phyloP scores from a whole-genome alignment of 1,284 basidiomycete genomes.

The Neonothopanus nambi region DNA sequence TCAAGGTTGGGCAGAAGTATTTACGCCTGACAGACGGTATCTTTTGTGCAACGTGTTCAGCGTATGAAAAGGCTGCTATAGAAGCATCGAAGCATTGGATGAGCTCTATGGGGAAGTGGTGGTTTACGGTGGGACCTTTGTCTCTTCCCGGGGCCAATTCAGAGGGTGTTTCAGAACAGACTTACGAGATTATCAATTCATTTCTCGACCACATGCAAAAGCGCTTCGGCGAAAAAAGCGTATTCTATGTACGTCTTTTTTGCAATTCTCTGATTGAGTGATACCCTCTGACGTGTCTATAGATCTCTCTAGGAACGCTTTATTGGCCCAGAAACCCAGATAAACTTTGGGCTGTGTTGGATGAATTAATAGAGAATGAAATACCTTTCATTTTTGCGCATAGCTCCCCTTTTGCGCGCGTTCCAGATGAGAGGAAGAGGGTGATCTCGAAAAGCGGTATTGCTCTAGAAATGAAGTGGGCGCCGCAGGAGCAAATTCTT shows the following conservation, averaged over 20 bases:
- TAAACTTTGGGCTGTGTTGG: background rate
- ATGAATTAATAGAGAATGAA: background rate
- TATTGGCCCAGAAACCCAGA: constrained; percentile 5
- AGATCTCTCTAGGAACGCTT: constrained; percentile 11
- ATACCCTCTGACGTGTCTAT: background rate
- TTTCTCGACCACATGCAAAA: constrained; percentile 13
- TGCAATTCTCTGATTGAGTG: background rate
- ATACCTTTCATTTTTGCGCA: constrained; percentile 10
- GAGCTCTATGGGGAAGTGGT: background rate
- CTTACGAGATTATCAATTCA: background rate
- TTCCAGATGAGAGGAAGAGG: background rate
- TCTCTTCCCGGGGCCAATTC: background rate
- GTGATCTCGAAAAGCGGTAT: constrained; percentile 1
- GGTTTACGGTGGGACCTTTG: constrained; percentile 8
- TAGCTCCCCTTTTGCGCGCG: background rate
- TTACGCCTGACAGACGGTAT: background rate
- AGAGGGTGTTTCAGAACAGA: background rate
- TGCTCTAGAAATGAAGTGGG: background rate
- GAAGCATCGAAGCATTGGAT: background rate
- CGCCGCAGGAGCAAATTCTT: constrained; percentile 10
- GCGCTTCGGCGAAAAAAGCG: constrained; percentile 7
- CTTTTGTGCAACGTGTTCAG: background rate
- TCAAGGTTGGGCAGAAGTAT: background rate
- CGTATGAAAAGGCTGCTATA: constrained; percentile 5
- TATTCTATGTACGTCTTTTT: constrained; percentile 10